Evolutionary conservation across 2,329 filamentous ascomycete species (phyloP).

Genomic region (Trichoderma sp.): DNA sequence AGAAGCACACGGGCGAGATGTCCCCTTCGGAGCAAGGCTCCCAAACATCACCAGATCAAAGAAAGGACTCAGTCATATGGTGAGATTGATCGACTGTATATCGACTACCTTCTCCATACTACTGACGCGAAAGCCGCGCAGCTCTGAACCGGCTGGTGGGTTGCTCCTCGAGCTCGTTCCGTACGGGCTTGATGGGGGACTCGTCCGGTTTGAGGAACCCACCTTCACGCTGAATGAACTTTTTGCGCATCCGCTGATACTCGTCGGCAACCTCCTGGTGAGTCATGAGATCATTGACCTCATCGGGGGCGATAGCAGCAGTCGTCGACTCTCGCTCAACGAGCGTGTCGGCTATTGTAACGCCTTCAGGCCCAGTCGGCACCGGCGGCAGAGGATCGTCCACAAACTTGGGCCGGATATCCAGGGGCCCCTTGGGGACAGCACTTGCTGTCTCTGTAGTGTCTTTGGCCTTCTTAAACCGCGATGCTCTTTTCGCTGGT

Average conservation of each 20-base stretch:
- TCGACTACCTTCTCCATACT: slow-evolving; percentile 36
- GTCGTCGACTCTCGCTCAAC: slow-evolving; percentile 54
- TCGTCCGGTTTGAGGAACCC: slow-evolving; percentile 77
- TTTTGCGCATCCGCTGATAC: slow-evolving; percentile 81
- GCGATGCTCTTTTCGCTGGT: slow-evolving; percentile 48
- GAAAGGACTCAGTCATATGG: slow-evolving; percentile 29
- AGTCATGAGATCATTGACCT: slow-evolving; percentile 69
- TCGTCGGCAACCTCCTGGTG: slow-evolving; percentile 78
- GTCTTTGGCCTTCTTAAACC: slow-evolving; percentile 53
- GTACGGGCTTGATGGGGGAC: slow-evolving; percentile 65
- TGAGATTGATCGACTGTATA: slow-evolving; percentile 37
- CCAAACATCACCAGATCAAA: slow-evolving; percentile 31
- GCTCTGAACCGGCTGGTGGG: slow-evolving; percentile 75
- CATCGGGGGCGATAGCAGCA: slow-evolving; percentile 53
- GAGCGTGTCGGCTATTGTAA: slow-evolving; percentile 61
- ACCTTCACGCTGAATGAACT: slow-evolving; percentile 79
- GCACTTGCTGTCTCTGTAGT: slow-evolving; percentile 27
- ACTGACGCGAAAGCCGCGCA: slow-evolving; percentile 62
- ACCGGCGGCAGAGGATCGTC: slow-evolving; percentile 44
- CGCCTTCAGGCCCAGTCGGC: slow-evolving; percentile 54
- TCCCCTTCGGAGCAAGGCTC: background rate
- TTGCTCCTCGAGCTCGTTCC: slow-evolving; percentile 65
- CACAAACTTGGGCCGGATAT: slow-evolving; percentile 47
- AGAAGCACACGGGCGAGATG: background rate
- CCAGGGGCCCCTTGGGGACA: slow-evolving; percentile 48